Evolutionary conservation across 2,329 filamentous ascomycete species (phyloP), one percentile per base, ranked within the genome.

Genomic region (Xylaria sp.): DNA sequence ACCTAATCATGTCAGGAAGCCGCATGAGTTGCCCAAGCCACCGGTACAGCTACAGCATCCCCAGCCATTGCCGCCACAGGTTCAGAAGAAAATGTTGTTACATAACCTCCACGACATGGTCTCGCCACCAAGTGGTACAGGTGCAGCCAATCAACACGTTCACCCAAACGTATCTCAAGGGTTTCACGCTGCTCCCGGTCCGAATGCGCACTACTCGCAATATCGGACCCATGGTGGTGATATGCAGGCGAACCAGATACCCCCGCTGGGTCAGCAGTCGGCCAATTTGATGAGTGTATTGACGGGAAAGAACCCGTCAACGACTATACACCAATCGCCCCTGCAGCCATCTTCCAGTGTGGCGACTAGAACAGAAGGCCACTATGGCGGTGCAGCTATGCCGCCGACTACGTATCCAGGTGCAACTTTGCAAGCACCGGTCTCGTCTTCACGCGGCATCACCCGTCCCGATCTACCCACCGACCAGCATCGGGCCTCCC

Each of bases 31-130:
- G 64, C 70, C 59, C 54, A 72, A 59, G 57, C 71, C 65, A 30
- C 67, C 72, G 1, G 60, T 74, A 2, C 73, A 71, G n/a, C 67
- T 75, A 5, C 59, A 76, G 9, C 76, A 78, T 56, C 80, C 80
- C 0, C 81, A 83, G 56, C 79, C 81, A 8, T 70, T 82, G 9
- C 82, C 82, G 34, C 82, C 81, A 5, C 80, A 83, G 52, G 80
- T 83, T 1, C 82, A 84, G 60, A 78, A 79, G 62, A 77, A 78
- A 5, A 73, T 82, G 58, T 79, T 83, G 49, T 76, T 78, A 23
- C 69, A 74, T 54, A 72, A 70, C 8, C 70, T 76, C 37, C 70
- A 74, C 47, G 72, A 70, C n/a, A 69, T 75, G 50, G 65, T 73
- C 10, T 71, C 72, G 9, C 73, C 76, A 4, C 75, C 72, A 30